phyloP scores from a whole-genome alignment of 2,329 filamentous ascomycete species.

The Hirsutella minnesotensis region DNA sequence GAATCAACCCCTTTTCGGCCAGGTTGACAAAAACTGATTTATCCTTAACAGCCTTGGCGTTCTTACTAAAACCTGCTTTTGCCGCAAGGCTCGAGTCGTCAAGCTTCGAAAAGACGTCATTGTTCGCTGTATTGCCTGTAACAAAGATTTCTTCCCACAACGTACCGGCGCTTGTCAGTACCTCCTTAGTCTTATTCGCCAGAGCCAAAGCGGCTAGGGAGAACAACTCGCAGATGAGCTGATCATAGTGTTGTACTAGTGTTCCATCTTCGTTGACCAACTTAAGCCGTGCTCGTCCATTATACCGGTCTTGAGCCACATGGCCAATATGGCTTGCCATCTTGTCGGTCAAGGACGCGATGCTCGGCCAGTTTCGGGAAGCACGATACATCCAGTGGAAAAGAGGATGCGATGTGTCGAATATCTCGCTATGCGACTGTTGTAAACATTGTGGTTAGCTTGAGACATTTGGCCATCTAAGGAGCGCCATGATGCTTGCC shows the following conservation, averaged over 20 bases:
- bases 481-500: slow-evolving; percentile 25
- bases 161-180: slow-evolving; percentile 51
- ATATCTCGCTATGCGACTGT: slow-evolving; percentile 41
- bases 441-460: no score
- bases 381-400: slow-evolving; percentile 84
- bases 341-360: slow-evolving; percentile 54
- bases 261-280: slow-evolving; percentile 42
- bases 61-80: not conserved
- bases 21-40: slow-evolving; percentile 18
- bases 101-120: not conserved
- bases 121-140: slow-evolving; percentile 34
- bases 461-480: no score
- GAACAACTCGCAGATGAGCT: slow-evolving; percentile 72
- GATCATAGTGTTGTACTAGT: slow-evolving; percentile 56
- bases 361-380: slow-evolving; percentile 62
- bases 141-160: slow-evolving; percentile 66
- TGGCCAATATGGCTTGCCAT: slow-evolving; percentile 62
- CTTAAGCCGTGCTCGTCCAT: slow-evolving; percentile 23
- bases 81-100: not conserved
- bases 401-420: slow-evolving; percentile 63
- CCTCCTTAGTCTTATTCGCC: slow-evolving; percentile 52
- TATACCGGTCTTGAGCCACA: slow-evolving; percentile 30
- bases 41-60: slow-evolving; percentile 4
- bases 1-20: slow-evolving; percentile 27
- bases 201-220: slow-evolving; percentile 69